Evolutionary conservation across 1,284 basidiomycete species (phyloP).

Genomic region (Tetrapyrgos nigripes): DNA sequence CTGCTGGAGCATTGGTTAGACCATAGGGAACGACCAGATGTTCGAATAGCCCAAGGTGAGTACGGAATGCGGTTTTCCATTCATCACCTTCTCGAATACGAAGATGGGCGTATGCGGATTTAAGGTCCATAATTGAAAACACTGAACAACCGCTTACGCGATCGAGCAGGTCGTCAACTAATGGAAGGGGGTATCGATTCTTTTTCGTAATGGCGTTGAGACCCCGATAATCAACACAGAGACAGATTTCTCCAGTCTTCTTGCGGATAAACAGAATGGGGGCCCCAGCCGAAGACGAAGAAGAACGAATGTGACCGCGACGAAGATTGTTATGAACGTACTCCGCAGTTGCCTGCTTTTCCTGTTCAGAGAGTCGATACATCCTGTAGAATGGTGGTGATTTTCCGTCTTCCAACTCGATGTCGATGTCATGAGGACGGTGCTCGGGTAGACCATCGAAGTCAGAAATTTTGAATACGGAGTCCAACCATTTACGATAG

Average conservation of each 20-base stretch:
- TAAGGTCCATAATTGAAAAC: too few relatives aligned
- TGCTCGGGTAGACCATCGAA: conserved; percentile 9
- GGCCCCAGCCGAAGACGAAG: conserved; percentile 1
- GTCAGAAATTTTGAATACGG: conserved; percentile 9
- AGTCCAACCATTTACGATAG: neutral
- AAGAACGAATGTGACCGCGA: conserved; percentile 5
- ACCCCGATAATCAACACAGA: too few relatives aligned
- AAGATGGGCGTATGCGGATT: too few relatives aligned
- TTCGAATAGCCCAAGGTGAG: too few relatives aligned
- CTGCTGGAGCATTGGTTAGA: neutral
- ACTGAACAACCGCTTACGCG: too few relatives aligned
- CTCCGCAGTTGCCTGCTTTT: conserved; percentile 7
- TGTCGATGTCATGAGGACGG: conserved; percentile 10
- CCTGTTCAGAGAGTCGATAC: conserved; percentile 7
- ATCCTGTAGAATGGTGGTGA: conserved; percentile 11
- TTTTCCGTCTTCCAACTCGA: conserved; percentile 13
- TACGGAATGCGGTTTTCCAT: too few relatives aligned
- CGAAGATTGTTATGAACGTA: conserved; percentile 11
- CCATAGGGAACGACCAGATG: neutral
- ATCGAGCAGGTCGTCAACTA: too few relatives aligned
- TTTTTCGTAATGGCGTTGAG: too few relatives aligned
- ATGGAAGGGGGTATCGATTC: too few relatives aligned
- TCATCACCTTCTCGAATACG: neutral
- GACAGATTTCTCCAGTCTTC: too few relatives aligned
- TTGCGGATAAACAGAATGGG: too few relatives aligned